These are phyloP conservation scores for Hypoxylon sp. DNA, from an alignment of 2,329 filamentous ascomycete genomes.

Conservation along the genomic window DNA sequence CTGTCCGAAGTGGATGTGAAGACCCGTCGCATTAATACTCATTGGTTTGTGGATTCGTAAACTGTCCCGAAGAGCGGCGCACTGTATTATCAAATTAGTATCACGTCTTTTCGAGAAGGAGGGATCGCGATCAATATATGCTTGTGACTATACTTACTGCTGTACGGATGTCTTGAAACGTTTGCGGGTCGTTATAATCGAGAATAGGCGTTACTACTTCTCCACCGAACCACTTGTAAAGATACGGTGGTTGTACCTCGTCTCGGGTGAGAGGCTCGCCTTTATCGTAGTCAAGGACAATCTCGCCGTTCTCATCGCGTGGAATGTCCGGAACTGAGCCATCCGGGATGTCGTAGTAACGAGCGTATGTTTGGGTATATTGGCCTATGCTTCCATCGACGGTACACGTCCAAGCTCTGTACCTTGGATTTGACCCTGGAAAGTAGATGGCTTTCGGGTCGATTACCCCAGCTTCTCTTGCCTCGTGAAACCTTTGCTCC, in stretches of 20 bases:
- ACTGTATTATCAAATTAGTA: conserved; percentile 30
- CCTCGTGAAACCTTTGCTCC: neutral
- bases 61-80: conserved; percentile 34
- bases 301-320: neutral
- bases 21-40: neutral
- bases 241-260: neutral
- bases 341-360: neutral
- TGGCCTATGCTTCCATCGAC: neutral
- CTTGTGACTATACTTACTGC: conserved; percentile 29
- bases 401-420: conserved; percentile 25
- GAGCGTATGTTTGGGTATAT: neutral
- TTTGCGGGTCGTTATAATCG: conserved; percentile 37
- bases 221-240: conserved; percentile 42
- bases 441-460: neutral
- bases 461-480: neutral
- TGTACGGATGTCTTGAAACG: conserved; percentile 23
- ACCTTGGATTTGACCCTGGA: neutral
- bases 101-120: neutral
- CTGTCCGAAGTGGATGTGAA: conserved; percentile 48
- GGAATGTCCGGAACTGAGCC: neutral
- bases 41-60: conserved; percentile 48
- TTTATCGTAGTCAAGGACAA: neutral
- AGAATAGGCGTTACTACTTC: conserved; percentile 43
- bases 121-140: neutral
- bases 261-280: too few relatives aligned